A percentile compares a stretch with the other conserved stretches of the same genome.
phyloP scores from a whole-genome alignment of 805 yeast species.

The Sugiyamaella qingdaonensis region DNA sequence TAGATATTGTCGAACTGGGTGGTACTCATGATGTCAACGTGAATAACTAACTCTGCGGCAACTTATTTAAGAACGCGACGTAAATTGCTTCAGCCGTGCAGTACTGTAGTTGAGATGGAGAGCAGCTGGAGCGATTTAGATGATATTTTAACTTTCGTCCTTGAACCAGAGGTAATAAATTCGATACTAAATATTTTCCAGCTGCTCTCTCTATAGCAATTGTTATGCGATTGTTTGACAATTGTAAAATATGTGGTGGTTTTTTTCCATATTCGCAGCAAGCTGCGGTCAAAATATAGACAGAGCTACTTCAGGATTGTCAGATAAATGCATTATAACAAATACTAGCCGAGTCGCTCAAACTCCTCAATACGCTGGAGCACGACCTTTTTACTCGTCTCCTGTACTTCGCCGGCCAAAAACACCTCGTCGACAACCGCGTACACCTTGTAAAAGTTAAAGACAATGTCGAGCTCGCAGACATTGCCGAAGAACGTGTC shows the following conservation, averaged over 20 bases:
- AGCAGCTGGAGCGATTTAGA: not conserved
- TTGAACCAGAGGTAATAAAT: too few species aligned
- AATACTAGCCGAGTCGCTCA: conserved; percentile 46
- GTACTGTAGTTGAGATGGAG: not conserved
- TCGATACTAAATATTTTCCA: too few species aligned
- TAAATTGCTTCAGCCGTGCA: not conserved
- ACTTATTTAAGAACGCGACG: not conserved
- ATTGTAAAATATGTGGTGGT: too few species aligned
- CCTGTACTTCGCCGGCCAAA: conserved; percentile 86
- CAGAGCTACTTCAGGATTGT: too few species aligned
- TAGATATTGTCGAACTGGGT: conserved; percentile 85
- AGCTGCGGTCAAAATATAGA: too few species aligned
- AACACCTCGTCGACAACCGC: conserved; percentile 81
- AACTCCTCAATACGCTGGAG: conserved; percentile 60
- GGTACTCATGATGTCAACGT: conserved; percentile 8
- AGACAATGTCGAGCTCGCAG: conserved; percentile 89
- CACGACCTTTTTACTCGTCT: conserved; percentile 67
- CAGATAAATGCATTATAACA: not conserved
- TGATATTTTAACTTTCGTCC: too few species aligned
- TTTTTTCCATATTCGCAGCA: too few species aligned
- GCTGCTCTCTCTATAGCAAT: too few species aligned
- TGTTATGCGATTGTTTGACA: too few species aligned
- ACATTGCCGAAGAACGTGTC: conserved; percentile 86
- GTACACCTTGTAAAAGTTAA: conserved; percentile 83
- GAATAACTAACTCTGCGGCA: not conserved